Evolutionary conservation across 495 filamentous ascomycete genomes (phyloP), one percentile per base, ranked within the genome.

Genomic region (Saxophila tyrrhenica): DNA sequence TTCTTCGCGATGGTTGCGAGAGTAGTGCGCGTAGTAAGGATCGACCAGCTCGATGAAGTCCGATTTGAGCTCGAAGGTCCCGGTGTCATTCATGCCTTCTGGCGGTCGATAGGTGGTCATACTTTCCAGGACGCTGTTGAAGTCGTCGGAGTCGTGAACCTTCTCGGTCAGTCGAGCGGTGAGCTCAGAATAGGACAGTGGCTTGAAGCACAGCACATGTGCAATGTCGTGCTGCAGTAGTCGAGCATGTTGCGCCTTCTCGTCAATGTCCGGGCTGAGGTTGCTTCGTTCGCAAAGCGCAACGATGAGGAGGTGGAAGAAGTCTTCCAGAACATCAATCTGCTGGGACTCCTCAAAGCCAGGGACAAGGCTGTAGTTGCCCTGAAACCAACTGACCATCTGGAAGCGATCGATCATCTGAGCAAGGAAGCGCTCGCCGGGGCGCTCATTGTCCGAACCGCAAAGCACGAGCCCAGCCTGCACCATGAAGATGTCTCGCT

Each of bases 1-100:
- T 65, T 99, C 92, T 62, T 99, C 92, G 23, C 92, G 84, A 67
- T 97, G 94, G 65, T 97, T 97, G 67, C 95, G 94, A 58, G 80
- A 89, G 70, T 92, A 99, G 60, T 96, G 87, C 15, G 89, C 83
- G 61, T 87, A 87, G 64, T 96, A 99, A 3, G 92, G 92, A 66
- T 99, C 92, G 25, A 97, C 79, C 23, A 94, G 76, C 51, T 86
- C 84, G 24, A 94, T 75, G 58, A 82, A 88, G 52, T 95, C 77
- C 0, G 83, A 78, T 68, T 91, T 95, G 41, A 99, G 73, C 64
- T 94, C 89, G 61, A 99, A 97, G 0, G 86, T 94, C 24, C 92
- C 92, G 10, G 86, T 83, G 68, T 97, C 92, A 25, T 85, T 86
- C 35, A 99, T 65, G 9, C 92, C 91, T 66, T 97, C 92, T 0